Percentiles rank a stretch among this genome's conserved stretches.
Evolutionary conservation across 192 early-diverging fungal genomes (phyloP).

Genomic region (Pilobolus umbonatus): DNA sequence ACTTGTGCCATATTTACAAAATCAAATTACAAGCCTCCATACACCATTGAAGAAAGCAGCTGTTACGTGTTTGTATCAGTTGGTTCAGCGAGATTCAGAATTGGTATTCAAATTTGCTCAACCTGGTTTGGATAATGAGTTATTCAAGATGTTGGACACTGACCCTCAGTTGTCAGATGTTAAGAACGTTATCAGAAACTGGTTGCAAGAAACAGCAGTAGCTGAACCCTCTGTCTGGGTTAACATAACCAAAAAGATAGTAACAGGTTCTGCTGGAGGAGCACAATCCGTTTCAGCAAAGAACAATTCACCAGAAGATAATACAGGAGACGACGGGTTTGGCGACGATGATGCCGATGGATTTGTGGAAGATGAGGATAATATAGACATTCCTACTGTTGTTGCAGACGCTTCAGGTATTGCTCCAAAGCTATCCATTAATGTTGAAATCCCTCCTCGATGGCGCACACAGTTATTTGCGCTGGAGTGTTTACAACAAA

Average conservation of each 20-base stretch:
- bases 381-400: slow-evolving; percentile 26
- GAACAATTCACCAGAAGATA: not conserved
- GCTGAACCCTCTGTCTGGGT: slow-evolving; percentile 78
- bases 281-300: slow-evolving; percentile 1
- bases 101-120: slow-evolving; percentile 59
- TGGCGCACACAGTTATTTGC: slow-evolving; percentile 86
- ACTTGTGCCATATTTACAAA: slow-evolving; percentile 73
- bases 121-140: slow-evolving; percentile 67
- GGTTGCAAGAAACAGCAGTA: slow-evolving; percentile 54
- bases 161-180: slow-evolving; percentile 59
- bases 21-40: slow-evolving; percentile 57
- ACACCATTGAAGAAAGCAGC: slow-evolving; percentile 66
- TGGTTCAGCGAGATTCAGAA: slow-evolving; percentile 72
- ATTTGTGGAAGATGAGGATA: slow-evolving; percentile 33
- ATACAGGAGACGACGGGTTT: slow-evolving; percentile 29
- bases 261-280: slow-evolving; percentile 41
- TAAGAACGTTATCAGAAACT: slow-evolving; percentile 56
- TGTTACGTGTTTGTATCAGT: slow-evolving; percentile 81
- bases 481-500: slow-evolving; percentile 62
- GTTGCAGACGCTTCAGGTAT: slow-evolving; percentile 31
- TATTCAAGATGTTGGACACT: slow-evolving; percentile 76
- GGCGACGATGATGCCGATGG: slow-evolving; percentile 42
- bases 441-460: slow-evolving; percentile 46
- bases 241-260: slow-evolving; percentile 71
- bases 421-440: slow-evolving; percentile 23